Evolutionary conservation across 1,139 yeast genomes (phyloP).

Genomic region (Candida sanyaensis): DNA sequence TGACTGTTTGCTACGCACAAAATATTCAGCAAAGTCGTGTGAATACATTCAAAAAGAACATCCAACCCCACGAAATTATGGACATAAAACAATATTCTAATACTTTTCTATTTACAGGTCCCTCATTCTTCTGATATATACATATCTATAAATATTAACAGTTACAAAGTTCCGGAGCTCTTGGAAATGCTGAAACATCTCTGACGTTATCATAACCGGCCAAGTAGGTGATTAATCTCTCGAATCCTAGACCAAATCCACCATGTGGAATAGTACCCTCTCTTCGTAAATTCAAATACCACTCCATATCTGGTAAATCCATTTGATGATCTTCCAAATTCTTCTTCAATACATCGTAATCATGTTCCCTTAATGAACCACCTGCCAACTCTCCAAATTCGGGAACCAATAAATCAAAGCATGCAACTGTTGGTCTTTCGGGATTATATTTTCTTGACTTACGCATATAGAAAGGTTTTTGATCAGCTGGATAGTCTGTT

Average conservation of each 20-base stretch:
- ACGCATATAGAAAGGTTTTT: constrained; percentile 92
- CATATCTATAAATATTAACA: constrained; percentile 22
- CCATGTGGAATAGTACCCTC: constrained; percentile 93
- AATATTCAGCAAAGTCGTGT: neutral
- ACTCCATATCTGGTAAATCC: constrained; percentile 62
- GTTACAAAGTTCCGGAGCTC: constrained; percentile 38
- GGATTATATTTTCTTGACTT: constrained; percentile 35
- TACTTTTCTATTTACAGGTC: constrained; percentile 4
- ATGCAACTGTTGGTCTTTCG: constrained; percentile 68
- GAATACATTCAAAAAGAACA: neutral
- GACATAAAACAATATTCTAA: neutral
- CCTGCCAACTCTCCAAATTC: constrained; percentile 96
- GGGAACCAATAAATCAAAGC: constrained; percentile 87
- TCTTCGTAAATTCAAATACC: constrained; percentile 77
- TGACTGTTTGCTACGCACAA: neutral
- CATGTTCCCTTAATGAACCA: constrained; percentile 88
- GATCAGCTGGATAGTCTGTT: constrained; percentile 76
- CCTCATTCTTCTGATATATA: neutral
- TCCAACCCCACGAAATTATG: constrained; percentile 1
- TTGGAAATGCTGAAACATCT: constrained; percentile 85
- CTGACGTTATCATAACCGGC: constrained; percentile 75
- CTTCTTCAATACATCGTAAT: constrained; percentile 42
- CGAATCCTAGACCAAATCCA: constrained; percentile 96
- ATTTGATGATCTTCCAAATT: constrained; percentile 55
- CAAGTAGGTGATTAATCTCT: constrained; percentile 74